Percentiles rank a stretch among this genome's conserved stretches.
Conservation (phyloP, 2,329 filamentous ascomycete genomes). For the Apiospora sp. region DNA sequence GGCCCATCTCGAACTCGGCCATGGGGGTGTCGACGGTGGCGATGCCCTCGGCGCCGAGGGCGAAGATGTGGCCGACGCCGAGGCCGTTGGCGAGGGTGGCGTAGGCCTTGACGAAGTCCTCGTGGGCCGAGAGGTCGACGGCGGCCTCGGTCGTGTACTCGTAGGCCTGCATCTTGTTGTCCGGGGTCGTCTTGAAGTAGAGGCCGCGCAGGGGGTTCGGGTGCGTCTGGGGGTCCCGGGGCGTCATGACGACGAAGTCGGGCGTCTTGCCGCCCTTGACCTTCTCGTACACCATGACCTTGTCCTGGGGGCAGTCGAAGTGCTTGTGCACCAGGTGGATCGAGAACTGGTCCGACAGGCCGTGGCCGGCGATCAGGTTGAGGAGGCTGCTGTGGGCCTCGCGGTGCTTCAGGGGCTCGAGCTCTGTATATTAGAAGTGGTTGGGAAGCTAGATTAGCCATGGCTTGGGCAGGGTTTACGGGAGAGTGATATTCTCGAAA, state of each 20-base stretch:
- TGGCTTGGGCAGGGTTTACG: no score
- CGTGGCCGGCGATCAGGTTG: conserved; percentile 8
- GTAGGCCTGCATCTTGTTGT: conserved; percentile 22
- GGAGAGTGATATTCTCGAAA: no score
- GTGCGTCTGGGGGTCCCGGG: not conserved
- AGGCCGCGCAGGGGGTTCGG: conserved; percentile 15
- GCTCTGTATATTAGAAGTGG: not conserved
- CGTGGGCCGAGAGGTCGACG: conserved; percentile 10
- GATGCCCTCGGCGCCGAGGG: conserved; percentile 17
- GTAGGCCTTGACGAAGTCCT: conserved; percentile 22
- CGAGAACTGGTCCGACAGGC: conserved; percentile 18
- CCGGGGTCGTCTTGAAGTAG: conserved; percentile 17
- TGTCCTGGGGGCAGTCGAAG: conserved; percentile 6
- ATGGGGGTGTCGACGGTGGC: conserved; percentile 3
- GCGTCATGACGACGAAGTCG: conserved; percentile 17
- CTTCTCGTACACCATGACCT: conserved; percentile 23
- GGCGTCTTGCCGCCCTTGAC: conserved; percentile 20
- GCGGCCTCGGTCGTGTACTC: conserved; percentile 11
- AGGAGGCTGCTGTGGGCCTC: conserved; percentile 2
- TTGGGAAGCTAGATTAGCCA: not conserved
- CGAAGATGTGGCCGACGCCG: conserved; percentile 19
- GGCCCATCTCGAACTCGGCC: conserved; percentile 15
- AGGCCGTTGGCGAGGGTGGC: conserved; percentile 11
- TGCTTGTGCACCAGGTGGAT: conserved; percentile 17
- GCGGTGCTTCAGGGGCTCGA: conserved; percentile 19